Evolutionary conservation across 176 grass and related monocot species (phyloP), one percentile per base, ranked within the genome.

Genomic region (Aegilops tauschii): DNA sequence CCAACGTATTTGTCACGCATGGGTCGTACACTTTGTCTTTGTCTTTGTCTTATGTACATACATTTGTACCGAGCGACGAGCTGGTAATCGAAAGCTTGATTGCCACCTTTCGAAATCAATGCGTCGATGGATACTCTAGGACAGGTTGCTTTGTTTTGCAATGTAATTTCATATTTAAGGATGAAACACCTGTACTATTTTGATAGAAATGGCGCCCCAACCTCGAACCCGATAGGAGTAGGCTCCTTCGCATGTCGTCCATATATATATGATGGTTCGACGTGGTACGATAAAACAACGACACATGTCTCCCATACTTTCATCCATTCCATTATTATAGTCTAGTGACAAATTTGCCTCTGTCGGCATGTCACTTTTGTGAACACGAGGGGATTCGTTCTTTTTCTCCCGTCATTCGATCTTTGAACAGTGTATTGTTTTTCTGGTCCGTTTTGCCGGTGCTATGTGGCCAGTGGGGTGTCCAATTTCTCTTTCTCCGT

Each of bases 21-120:
- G 47, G 47, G 47, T 4, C 44, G 3, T 12, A 10, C 9, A 9
- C 39, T 44, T 44, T 44, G 32, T 49, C 23, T 25, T 25, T 25
- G 23, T 25, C 1, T 49, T 49, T 0, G 12, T 14, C 45, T 12
- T 49, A 14, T 49, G 14, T 49, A 14, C 12, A 3, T 3, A 47
- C 11, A 31, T 34, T 34, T 34, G 32, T 34, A 34, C 32, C 4
- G 32, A 34, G 32, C 32, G 32, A 34, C 32, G 3, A 34, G 32
- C 32, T 34, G 32, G 32, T 87, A 40, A 87, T 81, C 65, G 21
- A 29, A 37, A 87, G 36, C 35, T 28, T 45, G 6, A 6, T 84
- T 50, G 56, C 13, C 21, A 81, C 44, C 56, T 87, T 72, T 87
- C 58, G 18, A 80, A 84, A 34, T 80, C 34, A 80, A 65, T 52